These are phyloP conservation scores for Tuber umbilicatum DNA, from an alignment of 495 filamentous ascomycete genomes.

Conservation along the genomic window DNA sequence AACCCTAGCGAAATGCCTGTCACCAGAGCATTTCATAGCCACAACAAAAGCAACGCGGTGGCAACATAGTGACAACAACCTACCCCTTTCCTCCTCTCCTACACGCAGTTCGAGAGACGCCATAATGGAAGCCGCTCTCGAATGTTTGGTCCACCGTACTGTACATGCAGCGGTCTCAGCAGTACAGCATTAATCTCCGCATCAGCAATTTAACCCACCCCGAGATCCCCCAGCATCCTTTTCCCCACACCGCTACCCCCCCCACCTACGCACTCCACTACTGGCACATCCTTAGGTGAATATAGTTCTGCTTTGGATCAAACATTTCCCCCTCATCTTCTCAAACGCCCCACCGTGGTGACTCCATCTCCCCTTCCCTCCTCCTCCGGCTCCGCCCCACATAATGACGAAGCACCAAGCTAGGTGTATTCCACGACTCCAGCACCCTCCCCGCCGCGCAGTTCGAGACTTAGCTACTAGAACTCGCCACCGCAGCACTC, in stretches of 20 bases:
- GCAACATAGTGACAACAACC: too few relatives aligned
- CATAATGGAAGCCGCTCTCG: conserved; percentile 35
- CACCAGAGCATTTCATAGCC: too few relatives aligned
- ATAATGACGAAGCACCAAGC: conserved; percentile 38
- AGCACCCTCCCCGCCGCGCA: conserved; percentile 17
- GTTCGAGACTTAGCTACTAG: conserved; percentile 22
- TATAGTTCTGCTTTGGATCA: conserved; percentile 44
- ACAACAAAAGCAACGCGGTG: neutral
- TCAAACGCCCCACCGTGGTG: conserved; percentile 34
- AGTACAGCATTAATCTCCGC: neutral
- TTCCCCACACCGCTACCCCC: neutral
- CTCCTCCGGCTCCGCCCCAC: conserved; percentile 24
- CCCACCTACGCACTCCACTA: neutral
- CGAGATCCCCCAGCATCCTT: neutral
- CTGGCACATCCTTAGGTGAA: conserved; percentile 35
- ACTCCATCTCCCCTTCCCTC: conserved; percentile 21
- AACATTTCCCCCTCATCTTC: conserved; percentile 40
- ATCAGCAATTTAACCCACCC: neutral
- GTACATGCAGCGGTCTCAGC: conserved; percentile 14
- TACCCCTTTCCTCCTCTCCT: neutral
- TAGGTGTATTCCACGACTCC: conserved; percentile 39
- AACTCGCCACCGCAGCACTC: conserved; percentile 22
- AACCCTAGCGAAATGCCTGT: too few relatives aligned
- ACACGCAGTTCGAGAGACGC: conserved; percentile 25
- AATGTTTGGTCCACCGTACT: conserved; percentile 15